phyloP scores from a whole-genome alignment of 108 stramenopile genomes.

The Skeletonema menzelii region DNA sequence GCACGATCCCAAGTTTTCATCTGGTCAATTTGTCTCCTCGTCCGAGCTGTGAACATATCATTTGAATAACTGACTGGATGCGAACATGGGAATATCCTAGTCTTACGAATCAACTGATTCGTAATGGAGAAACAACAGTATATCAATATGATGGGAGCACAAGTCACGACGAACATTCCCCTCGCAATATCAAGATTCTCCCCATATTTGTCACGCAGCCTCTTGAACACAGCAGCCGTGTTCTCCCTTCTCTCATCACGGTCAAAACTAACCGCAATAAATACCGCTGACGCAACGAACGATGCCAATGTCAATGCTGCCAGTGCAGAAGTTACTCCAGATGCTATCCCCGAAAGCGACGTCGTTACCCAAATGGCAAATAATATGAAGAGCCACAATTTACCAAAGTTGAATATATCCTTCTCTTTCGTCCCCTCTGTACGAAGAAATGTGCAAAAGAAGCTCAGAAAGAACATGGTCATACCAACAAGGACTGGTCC shows the following conservation, averaged over 20 bases:
- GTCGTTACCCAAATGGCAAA: constrained; percentile 53
- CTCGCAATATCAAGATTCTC: constrained; percentile 37
- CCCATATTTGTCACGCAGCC: constrained; percentile 38
- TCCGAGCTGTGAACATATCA: constrained; percentile 25
- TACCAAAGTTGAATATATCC: constrained; percentile 50
- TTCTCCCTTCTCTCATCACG: constrained; percentile 15
- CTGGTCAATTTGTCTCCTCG: constrained; percentile 29
- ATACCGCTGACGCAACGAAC: constrained; percentile 41
- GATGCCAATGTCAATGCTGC: constrained; percentile 46
- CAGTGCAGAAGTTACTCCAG: constrained; percentile 41
- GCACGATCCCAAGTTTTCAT: constrained; percentile 46
- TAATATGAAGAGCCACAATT: constrained; percentile 48
- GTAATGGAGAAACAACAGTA: constrained; percentile 41
- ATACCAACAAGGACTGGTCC: constrained; percentile 45
- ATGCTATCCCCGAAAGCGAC: constrained; percentile 45
- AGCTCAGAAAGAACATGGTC: constrained; percentile 44
- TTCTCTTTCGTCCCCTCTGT: constrained; percentile 27
- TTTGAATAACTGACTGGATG: constrained; percentile 15
- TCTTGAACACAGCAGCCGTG: constrained; percentile 21
- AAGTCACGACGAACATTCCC: constrained; percentile 38
- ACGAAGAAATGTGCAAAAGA: constrained; percentile 52
- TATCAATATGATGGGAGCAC: constrained; percentile 32
- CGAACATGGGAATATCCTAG: constrained; percentile 27
- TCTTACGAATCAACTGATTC: constrained; percentile 41
- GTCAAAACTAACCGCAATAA: constrained; percentile 31